These are phyloP conservation scores for Aureobasidium sp. DNA, from an alignment of 2,329 filamentous ascomycete genomes.

Conservation along the genomic window DNA sequence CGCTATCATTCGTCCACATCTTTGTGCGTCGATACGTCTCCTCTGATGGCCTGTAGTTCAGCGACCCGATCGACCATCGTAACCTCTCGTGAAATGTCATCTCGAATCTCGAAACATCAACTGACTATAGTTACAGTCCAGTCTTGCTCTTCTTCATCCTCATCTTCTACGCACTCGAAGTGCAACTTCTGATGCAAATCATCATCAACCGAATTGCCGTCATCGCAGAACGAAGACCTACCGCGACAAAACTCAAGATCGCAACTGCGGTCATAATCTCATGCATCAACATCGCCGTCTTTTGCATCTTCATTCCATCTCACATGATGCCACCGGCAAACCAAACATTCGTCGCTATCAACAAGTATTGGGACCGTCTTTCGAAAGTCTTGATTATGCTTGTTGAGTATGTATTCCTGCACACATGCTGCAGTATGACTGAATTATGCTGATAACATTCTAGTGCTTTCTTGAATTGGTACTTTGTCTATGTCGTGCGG, in stretches of 20 bases:
- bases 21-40: background rate
- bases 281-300: conserved; percentile 24
- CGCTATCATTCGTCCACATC: no score
- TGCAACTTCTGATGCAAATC: conserved; percentile 26
- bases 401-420: conserved; percentile 21
- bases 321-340: conserved; percentile 26
- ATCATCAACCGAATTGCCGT: conserved; percentile 31
- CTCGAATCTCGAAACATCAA: background rate
- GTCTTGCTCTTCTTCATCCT: conserved; percentile 9
- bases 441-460: background rate
- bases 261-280: conserved; percentile 30
- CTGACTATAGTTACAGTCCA: background rate
- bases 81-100: background rate
- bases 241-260: conserved; percentile 30
- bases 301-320: conserved; percentile 33
- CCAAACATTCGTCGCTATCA: conserved; percentile 26
- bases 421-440: background rate
- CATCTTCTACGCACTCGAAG: conserved; percentile 22
- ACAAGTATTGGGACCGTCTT: conserved; percentile 31
- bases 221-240: conserved; percentile 17
- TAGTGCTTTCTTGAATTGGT: conserved; percentile 29
- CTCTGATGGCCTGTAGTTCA: background rate
- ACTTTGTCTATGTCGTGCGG: conserved; percentile 37
- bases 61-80: background rate
- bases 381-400: conserved; percentile 32